phyloP scores from a whole-genome alignment of 305 asterid genomes.

The Euphrasia arctica region DNA sequence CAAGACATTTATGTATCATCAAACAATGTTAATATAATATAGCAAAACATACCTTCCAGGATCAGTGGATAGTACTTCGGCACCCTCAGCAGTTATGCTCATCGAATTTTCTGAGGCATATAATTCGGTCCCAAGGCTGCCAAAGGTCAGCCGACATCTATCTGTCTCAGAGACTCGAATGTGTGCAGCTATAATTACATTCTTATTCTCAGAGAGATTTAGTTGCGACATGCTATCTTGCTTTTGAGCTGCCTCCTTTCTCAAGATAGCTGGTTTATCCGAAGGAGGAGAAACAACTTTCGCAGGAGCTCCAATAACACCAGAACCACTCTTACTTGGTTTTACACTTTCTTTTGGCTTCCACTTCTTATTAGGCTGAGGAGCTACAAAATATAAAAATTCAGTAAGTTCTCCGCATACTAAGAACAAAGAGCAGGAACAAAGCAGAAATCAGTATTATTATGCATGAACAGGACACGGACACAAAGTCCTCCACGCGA shows the following conservation, averaged over 20 bases:
- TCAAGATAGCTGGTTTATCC: constrained; percentile 33
- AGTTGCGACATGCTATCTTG: constrained; percentile 52
- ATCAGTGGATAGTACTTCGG: constrained; percentile 47
- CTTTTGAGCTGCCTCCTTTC: constrained; percentile 48
- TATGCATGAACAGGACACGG: too few relatives aligned
- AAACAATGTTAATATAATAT: not conserved
- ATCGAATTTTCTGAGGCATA: constrained; percentile 37
- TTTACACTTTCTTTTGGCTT: constrained; percentile 81
- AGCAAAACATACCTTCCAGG: constrained; percentile 48
- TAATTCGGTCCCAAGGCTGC: constrained; percentile 71
- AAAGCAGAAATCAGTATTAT: too few relatives aligned
- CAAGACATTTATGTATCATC: too few relatives aligned
- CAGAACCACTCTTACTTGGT: constrained; percentile 47
- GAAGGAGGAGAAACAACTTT: constrained; percentile 45
- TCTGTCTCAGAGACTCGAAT: constrained; percentile 90
- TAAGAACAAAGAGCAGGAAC: not conserved
- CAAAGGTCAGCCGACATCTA: constrained; percentile 78
- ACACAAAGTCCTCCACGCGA: too few relatives aligned
- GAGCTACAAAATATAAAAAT: constrained; percentile 37
- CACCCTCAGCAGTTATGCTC: constrained; percentile 33
- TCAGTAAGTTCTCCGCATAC: not conserved
- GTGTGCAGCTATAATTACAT: constrained; percentile 91
- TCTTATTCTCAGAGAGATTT: constrained; percentile 58
- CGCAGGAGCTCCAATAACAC: constrained; percentile 56
- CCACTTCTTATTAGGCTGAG: constrained; percentile 92